phyloP scores from a whole-genome alignment of 106 monocot species.

The Phalaenopsis aphrodite region DNA sequence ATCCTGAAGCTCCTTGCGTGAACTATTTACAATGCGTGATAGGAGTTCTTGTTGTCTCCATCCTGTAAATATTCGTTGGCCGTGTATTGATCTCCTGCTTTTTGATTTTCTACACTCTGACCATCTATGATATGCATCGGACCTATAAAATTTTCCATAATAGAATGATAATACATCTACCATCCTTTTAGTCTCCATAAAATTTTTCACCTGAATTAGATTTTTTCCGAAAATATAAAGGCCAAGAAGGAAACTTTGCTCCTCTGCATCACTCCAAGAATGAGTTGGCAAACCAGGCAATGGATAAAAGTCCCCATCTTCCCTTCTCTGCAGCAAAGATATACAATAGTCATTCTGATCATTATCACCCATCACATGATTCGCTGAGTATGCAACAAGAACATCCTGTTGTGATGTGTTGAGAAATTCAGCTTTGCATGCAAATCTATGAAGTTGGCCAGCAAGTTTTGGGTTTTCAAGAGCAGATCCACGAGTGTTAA shows the following conservation, averaged over 20 bases:
- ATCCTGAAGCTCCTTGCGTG: constrained; percentile 32
- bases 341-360: background rate
- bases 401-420: background rate
- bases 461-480: constrained; percentile 4
- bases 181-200: constrained; percentile 51
- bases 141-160: constrained; percentile 82
- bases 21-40: constrained; percentile 34
- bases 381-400: constrained; percentile 3
- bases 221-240: constrained; percentile 91
- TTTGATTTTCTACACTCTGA: constrained; percentile 55
- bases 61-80: constrained; percentile 72
- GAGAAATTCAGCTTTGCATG: constrained; percentile 19
- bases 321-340: background rate
- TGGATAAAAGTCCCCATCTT: constrained; percentile 14
- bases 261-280: constrained; percentile 49
- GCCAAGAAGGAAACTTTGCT: constrained; percentile 67
- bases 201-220: constrained; percentile 46
- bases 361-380: background rate
- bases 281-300: constrained; percentile 37
- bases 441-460: background rate
- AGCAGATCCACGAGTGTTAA: background rate
- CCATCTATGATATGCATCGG: constrained; percentile 69
- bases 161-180: constrained; percentile 72
- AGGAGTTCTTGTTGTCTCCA: constrained; percentile 75
- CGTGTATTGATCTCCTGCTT: constrained; percentile 53